Percentiles rank a stretch among this genome's conserved stretches.
These are phyloP conservation scores for Conringia planisiliqua DNA, from an alignment of 345 rosid genomes.

Conservation along the genomic window DNA sequence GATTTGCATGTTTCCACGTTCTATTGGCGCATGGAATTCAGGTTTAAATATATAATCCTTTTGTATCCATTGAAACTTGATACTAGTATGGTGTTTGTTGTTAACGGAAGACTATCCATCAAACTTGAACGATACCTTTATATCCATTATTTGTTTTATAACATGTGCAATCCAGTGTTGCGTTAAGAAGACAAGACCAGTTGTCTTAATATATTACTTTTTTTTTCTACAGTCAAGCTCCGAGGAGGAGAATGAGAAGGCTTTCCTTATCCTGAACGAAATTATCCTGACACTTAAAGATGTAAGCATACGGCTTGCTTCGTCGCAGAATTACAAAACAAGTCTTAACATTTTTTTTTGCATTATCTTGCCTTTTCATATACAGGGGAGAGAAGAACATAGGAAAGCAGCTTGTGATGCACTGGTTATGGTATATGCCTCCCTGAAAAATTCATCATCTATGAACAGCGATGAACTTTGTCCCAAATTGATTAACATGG, in stretches of 20 bases:
- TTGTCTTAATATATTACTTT: slow-evolving; percentile 19
- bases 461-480: slow-evolving; percentile 40
- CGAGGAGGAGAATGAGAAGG: slow-evolving; percentile 70
- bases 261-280: slow-evolving; percentile 86
- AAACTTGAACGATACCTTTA: not conserved
- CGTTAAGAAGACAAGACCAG: not conserved
- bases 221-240: slow-evolving; percentile 47
- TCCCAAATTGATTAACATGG: slow-evolving; percentile 75
- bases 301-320: slow-evolving; percentile 48
- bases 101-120: not conserved
- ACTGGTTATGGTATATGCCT: slow-evolving; percentile 53
- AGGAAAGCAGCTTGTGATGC: slow-evolving; percentile 81
- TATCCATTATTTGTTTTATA: not conserved
- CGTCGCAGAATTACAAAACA: not conserved
- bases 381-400: slow-evolving; percentile 69
- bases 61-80: slow-evolving; percentile 1
- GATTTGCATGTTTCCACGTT: slow-evolving; percentile 67
- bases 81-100: not conserved
- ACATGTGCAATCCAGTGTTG: not conserved
- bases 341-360: not conserved
- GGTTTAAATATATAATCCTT: slow-evolving; percentile 39
- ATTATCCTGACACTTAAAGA: slow-evolving; percentile 79
- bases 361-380: slow-evolving; percentile 5
- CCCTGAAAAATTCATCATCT: slow-evolving; percentile 43
- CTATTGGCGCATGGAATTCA: slow-evolving; percentile 67